A percentile compares a stretch with the other conserved stretches of the same genome.
phyloP scores from a whole-genome alignment of 2,329 filamentous ascomycete species.

The Apiospora koreana region DNA sequence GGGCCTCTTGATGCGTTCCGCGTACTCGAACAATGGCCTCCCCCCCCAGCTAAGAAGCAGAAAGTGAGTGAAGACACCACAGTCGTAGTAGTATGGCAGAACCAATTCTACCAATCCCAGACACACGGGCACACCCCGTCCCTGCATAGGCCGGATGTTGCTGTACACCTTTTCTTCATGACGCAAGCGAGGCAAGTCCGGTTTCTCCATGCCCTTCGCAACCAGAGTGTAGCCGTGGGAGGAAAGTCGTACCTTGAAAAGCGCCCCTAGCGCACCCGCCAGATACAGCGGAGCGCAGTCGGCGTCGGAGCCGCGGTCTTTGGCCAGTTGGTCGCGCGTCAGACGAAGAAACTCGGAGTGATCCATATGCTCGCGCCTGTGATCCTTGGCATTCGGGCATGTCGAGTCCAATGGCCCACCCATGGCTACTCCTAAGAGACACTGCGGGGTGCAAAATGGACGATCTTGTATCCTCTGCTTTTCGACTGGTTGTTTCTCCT shows the following conservation, averaged over 20 bases:
- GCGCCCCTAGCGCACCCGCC: constrained; percentile 29
- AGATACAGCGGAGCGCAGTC: constrained; percentile 32
- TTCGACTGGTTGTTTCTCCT: constrained; percentile 7
- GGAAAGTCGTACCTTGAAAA: constrained; percentile 40
- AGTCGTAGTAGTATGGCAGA: constrained; percentile 33
- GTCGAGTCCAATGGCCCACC: constrained; percentile 25
- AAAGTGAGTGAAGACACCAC: constrained; percentile 31
- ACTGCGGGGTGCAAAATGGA: constrained; percentile 22
- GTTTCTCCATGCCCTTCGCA: constrained; percentile 38
- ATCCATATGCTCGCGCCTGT: constrained; percentile 28
- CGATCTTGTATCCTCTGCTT: constrained; percentile 16
- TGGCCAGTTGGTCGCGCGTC: constrained; percentile 29
- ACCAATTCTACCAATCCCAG: constrained; percentile 32
- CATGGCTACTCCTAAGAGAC: constrained; percentile 55
- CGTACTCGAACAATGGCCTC: constrained; percentile 21
- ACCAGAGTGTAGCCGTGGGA: constrained; percentile 39
- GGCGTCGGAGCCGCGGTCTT: constrained; percentile 32
- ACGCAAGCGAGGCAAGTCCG: constrained; percentile 23
- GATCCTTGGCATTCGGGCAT: constrained; percentile 30
- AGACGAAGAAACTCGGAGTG: constrained; percentile 28
- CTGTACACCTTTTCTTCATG: constrained; percentile 35
- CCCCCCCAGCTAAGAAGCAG: constrained; percentile 37
- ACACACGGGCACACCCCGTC: constrained; percentile 36
- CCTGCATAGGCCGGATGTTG: constrained; percentile 31
- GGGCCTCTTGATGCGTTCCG: constrained; percentile 14